Base-by-base conservation (phyloP, 345 rosid species). In the Cardamine chenopodiifolia region DNA sequence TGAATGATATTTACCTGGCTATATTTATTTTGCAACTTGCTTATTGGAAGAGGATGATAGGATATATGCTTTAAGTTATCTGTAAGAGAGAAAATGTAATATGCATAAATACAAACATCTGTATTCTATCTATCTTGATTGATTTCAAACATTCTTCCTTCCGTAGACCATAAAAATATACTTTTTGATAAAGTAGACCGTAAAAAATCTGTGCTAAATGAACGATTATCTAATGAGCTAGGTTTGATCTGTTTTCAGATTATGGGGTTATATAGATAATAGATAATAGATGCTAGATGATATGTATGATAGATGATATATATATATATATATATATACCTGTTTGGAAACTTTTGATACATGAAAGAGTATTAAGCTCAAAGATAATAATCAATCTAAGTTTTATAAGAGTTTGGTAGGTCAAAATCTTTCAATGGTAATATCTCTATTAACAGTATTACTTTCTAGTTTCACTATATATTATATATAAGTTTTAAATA, bases 381-480 rank as follows among this genome's bases (percentile, higher is more conserved):
- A 72, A 62, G 44, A 52, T 39, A 19, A 52, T 39, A 19, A 26
- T 40, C 17, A 63, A 64, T 42, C 19, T 29, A 42, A 42, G 56
- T 63, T 40, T 40, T 54, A n/a, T 3, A 53, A 53, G 56, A 53
- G 19, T 44, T 54, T 29, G 37, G 63, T 29, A 39, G 19, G 47
- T 63, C 26, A 7, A 73, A 55, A 63, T 73, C 39, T 63, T 73
- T 63, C 35, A 45, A 47, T 31, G 55, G 58, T 22, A 15, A 29
- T 20, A 22, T 44, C 15, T 70, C 29, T 70, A 29, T 20, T 31
- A 31, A 13, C 34, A 18, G 14, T 12, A 39, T n/a, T n/a, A n/a
- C 61, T 56, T 28, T 56, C 19, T 17, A 40, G 25, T 56, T 18
- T 69, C 40, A 56, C 28, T 63, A 55, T 8, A n/a, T n/a, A n/a